These are phyloP conservation scores for Reutealis trisperma DNA, from an alignment of 345 rosid species.

Conservation along the genomic window DNA sequence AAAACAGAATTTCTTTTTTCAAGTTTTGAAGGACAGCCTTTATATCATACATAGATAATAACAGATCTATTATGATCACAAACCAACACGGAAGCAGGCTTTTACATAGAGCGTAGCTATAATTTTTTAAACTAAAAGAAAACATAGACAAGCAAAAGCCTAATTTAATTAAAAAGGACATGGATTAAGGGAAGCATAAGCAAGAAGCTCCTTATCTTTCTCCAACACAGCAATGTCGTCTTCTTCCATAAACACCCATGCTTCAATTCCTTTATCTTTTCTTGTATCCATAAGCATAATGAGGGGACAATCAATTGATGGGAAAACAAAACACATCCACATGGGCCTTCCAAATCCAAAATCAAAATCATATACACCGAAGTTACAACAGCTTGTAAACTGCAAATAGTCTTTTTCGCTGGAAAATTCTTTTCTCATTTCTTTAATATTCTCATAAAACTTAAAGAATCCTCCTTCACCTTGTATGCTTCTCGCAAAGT, in stretches of 20 bases:
- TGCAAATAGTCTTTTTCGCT: slow-evolving; percentile 16
- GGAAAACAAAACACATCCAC: slow-evolving; percentile 10
- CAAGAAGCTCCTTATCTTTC: slow-evolving; percentile 14
- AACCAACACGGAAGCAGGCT: no score
- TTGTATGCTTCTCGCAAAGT: neutral
- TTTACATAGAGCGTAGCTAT: no score
- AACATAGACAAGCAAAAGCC: no score
- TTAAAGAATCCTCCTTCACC: neutral
- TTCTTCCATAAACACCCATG: slow-evolving; percentile 24
- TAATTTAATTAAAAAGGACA: neutral
- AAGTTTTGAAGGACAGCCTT: no score
- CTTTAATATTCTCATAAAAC: neutral
- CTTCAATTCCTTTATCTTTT: slow-evolving; percentile 21
- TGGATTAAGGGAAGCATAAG: slow-evolving; percentile 19
- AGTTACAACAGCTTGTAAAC: slow-evolving; percentile 26
- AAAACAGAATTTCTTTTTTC: no score
- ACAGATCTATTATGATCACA: no score
- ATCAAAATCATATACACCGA: slow-evolving; percentile 27
- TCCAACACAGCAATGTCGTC: slow-evolving; percentile 8
- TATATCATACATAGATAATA: no score
- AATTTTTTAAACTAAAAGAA: no score
- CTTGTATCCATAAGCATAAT: slow-evolving; percentile 5
- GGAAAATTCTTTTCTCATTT: neutral
- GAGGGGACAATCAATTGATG: no score
- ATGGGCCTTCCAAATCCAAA: slow-evolving; percentile 37